These are phyloP conservation scores for Dictyostelium capitatum DNA, from an alignment of 78 protist species.

Conservation along the genomic window DNA sequence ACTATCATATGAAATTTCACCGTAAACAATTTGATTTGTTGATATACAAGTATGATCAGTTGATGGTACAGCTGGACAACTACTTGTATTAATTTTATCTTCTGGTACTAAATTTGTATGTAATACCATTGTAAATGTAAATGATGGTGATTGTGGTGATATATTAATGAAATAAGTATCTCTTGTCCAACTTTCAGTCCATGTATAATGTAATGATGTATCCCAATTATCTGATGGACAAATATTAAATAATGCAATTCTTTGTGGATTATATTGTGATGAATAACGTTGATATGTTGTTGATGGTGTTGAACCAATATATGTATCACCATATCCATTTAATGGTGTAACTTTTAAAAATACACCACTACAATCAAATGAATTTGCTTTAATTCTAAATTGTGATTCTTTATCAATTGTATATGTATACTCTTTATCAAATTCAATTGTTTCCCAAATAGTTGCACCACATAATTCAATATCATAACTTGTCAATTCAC, in stretches of 20 bases:
- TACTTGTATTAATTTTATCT: background rate
- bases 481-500: background rate
- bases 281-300: background rate
- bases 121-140: background rate
- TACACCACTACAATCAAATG: conserved; percentile 30
- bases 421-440: background rate
- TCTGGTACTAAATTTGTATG: background rate
- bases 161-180: conserved; percentile 51
- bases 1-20: background rate
- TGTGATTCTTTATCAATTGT: background rate
- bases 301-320: background rate
- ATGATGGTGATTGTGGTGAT: background rate
- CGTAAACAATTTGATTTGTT: background rate
- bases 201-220: background rate
- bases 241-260: conserved; percentile 1
- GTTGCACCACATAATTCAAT: background rate
- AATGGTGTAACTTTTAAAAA: background rate
- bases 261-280: background rate
- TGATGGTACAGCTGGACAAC: background rate
- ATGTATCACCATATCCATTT: background rate
- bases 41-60: conserved; percentile 22
- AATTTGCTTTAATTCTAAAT: conserved; percentile 39
- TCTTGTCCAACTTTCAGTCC: conserved; percentile 26
- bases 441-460: background rate
- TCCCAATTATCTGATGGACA: conserved; percentile 67